Conservation (phyloP, 257 asterid genomes). For the Phtheirospermum japonicum region DNA sequence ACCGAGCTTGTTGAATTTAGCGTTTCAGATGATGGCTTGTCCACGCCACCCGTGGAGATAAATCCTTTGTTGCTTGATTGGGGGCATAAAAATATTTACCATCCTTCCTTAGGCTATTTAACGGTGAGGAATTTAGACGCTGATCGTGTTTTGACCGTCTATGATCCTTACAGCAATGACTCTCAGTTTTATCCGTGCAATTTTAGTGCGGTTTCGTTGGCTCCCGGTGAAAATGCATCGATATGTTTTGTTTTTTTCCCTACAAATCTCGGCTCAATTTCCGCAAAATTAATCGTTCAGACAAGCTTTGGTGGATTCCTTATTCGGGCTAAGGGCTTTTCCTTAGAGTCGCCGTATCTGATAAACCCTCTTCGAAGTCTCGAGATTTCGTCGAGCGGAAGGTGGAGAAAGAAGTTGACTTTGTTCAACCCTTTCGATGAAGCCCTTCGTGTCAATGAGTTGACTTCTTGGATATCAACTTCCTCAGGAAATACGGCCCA, state of each 20-base stretch:
- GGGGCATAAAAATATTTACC: slow-evolving; percentile 54
- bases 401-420: slow-evolving; percentile 61
- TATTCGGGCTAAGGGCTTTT: slow-evolving; percentile 59
- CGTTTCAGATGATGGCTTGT: slow-evolving; percentile 29
- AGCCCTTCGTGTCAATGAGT: slow-evolving; percentile 63
- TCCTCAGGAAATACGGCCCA: slow-evolving; percentile 44
- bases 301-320: slow-evolving; percentile 74
- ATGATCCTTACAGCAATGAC: slow-evolving; percentile 52
- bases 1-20: slow-evolving; percentile 26
- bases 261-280: slow-evolving; percentile 44
- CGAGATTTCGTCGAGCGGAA: slow-evolving; percentile 51
- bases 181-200: slow-evolving; percentile 73
- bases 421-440: slow-evolving; percentile 67
- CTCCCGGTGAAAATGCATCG: slow-evolving; percentile 62
- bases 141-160: slow-evolving; percentile 37
- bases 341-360: slow-evolving; percentile 59
- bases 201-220: slow-evolving; percentile 46
- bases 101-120: slow-evolving; percentile 51
- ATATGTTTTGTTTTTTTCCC: slow-evolving; percentile 62
- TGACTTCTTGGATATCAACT: slow-evolving; percentile 58
- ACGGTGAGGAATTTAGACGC: slow-evolving; percentile 48
- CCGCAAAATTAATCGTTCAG: slow-evolving; percentile 62
- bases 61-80: slow-evolving; percentile 54
- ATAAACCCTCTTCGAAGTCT: slow-evolving; percentile 39
- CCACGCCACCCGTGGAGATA: slow-evolving; percentile 48